phyloP scores from a whole-genome alignment of 176 grass and related monocot species.

The Ensete ventricosum region DNA sequence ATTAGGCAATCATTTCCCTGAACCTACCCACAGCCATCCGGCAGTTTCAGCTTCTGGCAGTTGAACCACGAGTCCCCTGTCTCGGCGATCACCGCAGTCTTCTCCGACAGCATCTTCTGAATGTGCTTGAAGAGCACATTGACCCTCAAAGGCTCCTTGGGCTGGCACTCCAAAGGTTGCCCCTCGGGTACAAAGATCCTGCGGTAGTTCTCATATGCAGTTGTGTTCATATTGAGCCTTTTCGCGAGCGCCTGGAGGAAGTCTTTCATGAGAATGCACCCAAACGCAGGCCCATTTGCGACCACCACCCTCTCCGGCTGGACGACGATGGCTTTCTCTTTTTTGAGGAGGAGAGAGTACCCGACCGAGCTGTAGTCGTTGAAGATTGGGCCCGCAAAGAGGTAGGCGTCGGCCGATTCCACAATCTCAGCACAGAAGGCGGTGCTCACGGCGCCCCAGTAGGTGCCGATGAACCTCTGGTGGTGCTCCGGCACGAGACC shows the following conservation, averaged over 20 bases:
- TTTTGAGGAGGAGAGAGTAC: not conserved
- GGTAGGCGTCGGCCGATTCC: not conserved
- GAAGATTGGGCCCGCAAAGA: not conserved
- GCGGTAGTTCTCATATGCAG: not conserved
- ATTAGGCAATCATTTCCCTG: not conserved
- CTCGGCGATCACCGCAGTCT: not conserved
- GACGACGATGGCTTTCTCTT: not conserved
- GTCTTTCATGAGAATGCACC: not conserved
- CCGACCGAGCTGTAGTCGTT: not conserved
- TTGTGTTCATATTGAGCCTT: not conserved
- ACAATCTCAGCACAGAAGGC: not conserved
- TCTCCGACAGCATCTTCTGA: not conserved
- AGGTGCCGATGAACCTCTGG: not conserved
- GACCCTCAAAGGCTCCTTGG: not conserved
- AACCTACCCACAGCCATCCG: not conserved
- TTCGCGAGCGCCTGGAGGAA: not conserved
- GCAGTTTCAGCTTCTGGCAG: not conserved
- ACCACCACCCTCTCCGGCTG: not conserved
- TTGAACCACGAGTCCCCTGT: constrained; percentile 2
- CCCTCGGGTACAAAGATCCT: not conserved
- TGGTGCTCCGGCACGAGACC: not conserved
- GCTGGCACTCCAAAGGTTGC: not conserved
- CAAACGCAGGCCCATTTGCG: not conserved
- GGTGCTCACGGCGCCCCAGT: not conserved
- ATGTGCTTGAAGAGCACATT: not conserved